phyloP scores from a whole-genome alignment of 2,329 filamentous ascomycete genomes.

The Claviceps quebecensis region DNA sequence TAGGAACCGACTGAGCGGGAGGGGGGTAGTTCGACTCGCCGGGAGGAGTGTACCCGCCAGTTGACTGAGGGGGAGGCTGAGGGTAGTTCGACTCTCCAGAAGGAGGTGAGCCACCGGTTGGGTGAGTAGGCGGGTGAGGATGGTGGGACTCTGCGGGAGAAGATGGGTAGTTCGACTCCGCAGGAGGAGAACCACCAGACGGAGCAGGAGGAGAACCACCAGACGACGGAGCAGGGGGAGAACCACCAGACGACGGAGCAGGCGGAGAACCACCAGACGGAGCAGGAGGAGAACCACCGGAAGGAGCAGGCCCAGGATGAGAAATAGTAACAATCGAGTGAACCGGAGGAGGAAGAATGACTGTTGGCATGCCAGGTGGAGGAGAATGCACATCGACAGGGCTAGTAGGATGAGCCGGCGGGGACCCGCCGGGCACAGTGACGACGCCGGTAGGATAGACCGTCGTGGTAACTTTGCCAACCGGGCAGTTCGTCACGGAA shows the following conservation, averaged over 20 bases:
- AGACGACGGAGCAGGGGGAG: too few species aligned
- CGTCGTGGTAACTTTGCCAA: conserved; percentile 17
- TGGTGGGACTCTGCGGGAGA: neutral
- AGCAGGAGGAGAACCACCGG: too few species aligned
- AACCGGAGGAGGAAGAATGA: neutral
- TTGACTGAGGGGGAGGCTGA: neutral
- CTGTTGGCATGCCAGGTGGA: neutral
- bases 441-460: conserved; percentile 18
- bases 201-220: too few species aligned
- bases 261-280: too few species aligned
- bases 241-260: too few species aligned
- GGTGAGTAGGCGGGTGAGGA: neutral
- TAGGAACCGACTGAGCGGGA: neutral
- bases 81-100: neutral
- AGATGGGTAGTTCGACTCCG: neutral
- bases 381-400: neutral
- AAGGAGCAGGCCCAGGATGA: neutral
- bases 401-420: too few species aligned
- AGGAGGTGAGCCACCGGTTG: neutral
- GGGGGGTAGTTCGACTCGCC: neutral
- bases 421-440: conserved; percentile 9
- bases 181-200: neutral
- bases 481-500: conserved; percentile 17
- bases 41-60: neutral
- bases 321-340: conserved; percentile 1